Base-by-base conservation (phyloP, 331 rosid genomes). In the Phaseolus coccineus region DNA sequence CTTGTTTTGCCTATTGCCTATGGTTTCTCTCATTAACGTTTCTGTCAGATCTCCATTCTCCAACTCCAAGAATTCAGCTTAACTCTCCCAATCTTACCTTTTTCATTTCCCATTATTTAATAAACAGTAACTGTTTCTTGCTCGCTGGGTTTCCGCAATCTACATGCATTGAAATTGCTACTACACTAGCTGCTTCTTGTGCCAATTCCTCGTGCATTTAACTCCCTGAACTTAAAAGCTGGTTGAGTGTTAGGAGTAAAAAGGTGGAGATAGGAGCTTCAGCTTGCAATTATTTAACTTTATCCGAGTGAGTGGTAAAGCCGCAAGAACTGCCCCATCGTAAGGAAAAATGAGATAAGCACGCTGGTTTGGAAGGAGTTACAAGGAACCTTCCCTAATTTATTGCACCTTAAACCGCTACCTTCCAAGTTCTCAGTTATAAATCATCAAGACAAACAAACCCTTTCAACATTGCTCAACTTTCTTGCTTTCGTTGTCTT, bases 21-120 rank as follows among this genome's bases (percentile, higher is more conserved):
- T 24, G 46, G 65, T 65, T 39, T 55, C 48, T 58, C 15, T 11
- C 3, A 3, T 6, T 52, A 63, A 31, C 71, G 13, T 81, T 76
- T 83, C 7, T 79, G 80, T 81, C 76, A 80, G 87, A 80, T 82
- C 81, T 80, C 79, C 67, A 35, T 52, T 73, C 76, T 81, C 82
- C 5, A 84, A 69, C 14, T 74, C 85, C 88, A 77, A 71, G 73
- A 77, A 51, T 74, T 81, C 48, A 64, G 50, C 74, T 48, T 35
- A 77, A 53, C 28, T 31, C 73, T n/a, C 76, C 68, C 7, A n/a
- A 39, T 8, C 8, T 11, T 3, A 14, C 39, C 58, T 51, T n/a
- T 14, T 19, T 30, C 8, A 75, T 24, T 57, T 35, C 53, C 62
- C 56, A 35, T 53, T 65, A 48, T 50, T 22, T 25, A 48, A 73